Evolutionary conservation across 768 basidiomycete genomes (phyloP).

Genomic region (Phallus indusiatus): DNA sequence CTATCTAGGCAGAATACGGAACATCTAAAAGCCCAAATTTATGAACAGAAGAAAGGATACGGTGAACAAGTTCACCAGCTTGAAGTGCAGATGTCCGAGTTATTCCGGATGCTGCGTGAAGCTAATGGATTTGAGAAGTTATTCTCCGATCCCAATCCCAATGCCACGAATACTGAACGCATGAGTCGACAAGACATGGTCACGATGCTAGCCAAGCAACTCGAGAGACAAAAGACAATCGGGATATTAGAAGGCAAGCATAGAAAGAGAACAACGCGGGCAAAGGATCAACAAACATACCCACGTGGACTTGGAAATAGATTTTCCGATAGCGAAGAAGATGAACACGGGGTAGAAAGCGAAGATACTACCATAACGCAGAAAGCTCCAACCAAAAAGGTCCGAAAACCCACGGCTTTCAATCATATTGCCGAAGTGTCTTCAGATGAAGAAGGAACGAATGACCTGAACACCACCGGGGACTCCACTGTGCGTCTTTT

Average conservation of each 20-base stretch:
- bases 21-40: constrained; percentile 67
- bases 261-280: constrained; percentile 13
- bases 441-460: background rate
- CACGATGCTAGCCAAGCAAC: constrained; percentile 67
- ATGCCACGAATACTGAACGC: constrained; percentile 38
- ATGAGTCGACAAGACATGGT: constrained; percentile 81
- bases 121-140: constrained; percentile 70
- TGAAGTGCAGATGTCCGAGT: constrained; percentile 85
- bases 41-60: constrained; percentile 66
- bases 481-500: background rate
- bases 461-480: background rate
- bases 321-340: constrained; percentile 18
- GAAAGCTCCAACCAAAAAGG: background rate
- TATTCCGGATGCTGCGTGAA: constrained; percentile 90
- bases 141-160: constrained; percentile 26
- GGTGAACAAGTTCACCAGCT: constrained; percentile 83
- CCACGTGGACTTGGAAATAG: constrained; percentile 15
- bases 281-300: constrained; percentile 26
- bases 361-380: constrained; percentile 31
- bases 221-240: constrained; percentile 78
- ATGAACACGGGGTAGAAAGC: constrained; percentile 20
- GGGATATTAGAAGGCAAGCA: constrained; percentile 66
- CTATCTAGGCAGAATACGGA: constrained; percentile 73
- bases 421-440: background rate
- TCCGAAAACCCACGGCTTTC: background rate